phyloP scores from a whole-genome alignment of 108 stramenopile genomes.

The Fistulifera pelliculosa region DNA sequence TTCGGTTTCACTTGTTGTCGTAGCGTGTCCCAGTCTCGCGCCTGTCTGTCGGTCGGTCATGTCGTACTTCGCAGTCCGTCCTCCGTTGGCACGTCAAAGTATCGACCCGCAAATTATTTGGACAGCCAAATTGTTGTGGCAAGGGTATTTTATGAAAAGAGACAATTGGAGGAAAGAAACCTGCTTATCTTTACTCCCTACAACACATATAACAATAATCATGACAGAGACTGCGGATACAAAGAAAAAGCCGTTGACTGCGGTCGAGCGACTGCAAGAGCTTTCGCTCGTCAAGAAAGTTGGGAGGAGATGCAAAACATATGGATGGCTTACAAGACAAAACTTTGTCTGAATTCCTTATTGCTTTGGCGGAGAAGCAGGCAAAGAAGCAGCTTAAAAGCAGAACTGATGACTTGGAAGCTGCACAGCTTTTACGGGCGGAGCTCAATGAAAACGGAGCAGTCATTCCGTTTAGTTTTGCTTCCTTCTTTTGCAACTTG shows the following conservation, averaged over 20 bases:
- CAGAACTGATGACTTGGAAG: conserved; percentile 9
- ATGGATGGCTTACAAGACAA: conserved; percentile 82
- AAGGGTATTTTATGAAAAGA: no score
- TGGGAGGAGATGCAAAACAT: conserved; percentile 80
- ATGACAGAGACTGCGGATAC: not conserved
- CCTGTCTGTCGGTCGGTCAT: no score
- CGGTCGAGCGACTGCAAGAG: conserved; percentile 87
- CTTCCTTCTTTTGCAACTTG: conserved; percentile 49
- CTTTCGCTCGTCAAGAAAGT: conserved; percentile 84
- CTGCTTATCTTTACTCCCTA: not conserved
- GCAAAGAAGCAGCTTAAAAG: conserved; percentile 12
- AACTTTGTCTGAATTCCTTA: conserved; percentile 93
- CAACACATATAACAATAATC: not conserved
- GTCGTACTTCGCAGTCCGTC: no score
- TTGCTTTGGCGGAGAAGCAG: conserved; percentile 74
- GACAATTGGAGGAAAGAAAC: no score
- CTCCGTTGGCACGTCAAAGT: no score
- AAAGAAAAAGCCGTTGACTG: conserved; percentile 27
- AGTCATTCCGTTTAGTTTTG: conserved; percentile 46
- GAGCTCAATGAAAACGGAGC: conserved; percentile 58
- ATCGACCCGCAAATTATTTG: no score
- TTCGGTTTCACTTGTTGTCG: no score
- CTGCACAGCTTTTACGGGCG: conserved; percentile 29
- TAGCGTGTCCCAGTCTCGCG: no score
- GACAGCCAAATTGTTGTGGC: no score